These are phyloP conservation scores for Yamadazyma buinensis DNA, from an alignment of 1,139 yeast species.

Conservation along the genomic window DNA sequence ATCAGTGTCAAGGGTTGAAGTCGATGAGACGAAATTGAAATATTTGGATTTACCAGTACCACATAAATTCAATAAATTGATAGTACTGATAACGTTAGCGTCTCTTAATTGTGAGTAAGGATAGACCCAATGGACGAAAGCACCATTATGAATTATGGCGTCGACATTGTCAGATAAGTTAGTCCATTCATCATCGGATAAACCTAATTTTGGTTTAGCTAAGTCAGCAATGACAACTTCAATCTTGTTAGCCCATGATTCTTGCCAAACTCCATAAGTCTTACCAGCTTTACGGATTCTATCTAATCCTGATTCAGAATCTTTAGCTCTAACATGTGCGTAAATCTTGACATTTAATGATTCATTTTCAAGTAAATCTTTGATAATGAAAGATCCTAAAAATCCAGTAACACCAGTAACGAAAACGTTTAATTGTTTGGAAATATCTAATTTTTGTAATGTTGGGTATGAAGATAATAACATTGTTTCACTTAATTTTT, in stretches of 20 bases:
- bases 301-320: slow-evolving; percentile 63
- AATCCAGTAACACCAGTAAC: slow-evolving; percentile 97
- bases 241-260: slow-evolving; percentile 52
- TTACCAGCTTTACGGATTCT: slow-evolving; percentile 74
- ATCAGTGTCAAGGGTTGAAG: slow-evolving; percentile 85
- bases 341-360: slow-evolving; percentile 51
- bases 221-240: slow-evolving; percentile 83
- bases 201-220: slow-evolving; percentile 67
- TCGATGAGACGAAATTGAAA: slow-evolving; percentile 91
- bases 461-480: slow-evolving; percentile 41
- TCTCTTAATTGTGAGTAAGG: slow-evolving; percentile 89
- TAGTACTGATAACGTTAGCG: slow-evolving; percentile 86
- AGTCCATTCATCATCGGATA: slow-evolving; percentile 55
- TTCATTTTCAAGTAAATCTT: slow-evolving; percentile 59
- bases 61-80: slow-evolving; percentile 80
- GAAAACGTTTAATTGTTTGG: slow-evolving; percentile 58
- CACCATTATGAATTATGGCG: slow-evolving; percentile 92
- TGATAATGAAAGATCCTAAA: slow-evolving; percentile 82
- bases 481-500: slow-evolving; percentile 41
- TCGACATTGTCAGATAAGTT: slow-evolving; percentile 60
- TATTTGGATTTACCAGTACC: slow-evolving; percentile 77
- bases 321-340: slow-evolving; percentile 90
- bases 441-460: slow-evolving; percentile 23
- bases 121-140: slow-evolving; percentile 97
- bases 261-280: slow-evolving; percentile 86